Base-by-base conservation (phyloP, 1,284 basidiomycete genomes). In the Tilletiaria anomala region DNA sequence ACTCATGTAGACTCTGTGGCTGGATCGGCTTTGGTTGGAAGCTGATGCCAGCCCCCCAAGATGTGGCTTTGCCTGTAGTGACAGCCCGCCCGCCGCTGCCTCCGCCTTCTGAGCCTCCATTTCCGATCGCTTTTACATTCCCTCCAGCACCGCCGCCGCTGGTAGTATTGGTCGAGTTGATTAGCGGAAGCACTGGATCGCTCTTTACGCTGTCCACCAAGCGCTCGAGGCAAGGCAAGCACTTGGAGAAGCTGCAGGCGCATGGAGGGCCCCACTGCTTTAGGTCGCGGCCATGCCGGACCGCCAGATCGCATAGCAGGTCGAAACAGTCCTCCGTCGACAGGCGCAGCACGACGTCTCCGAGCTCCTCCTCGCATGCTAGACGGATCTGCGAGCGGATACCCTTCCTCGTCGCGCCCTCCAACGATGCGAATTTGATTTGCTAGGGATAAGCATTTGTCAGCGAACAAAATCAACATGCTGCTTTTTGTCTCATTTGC, bases 311-410 rank as follows among this genome's bases (percentile, higher is more conserved):
- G 40, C 50, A 52, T 2, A 46, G 37, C n/a, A 50, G 34, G 24
- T 52, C 50, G 24, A 52, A 52, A 14, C 23, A 33, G 36, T 52
- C 50, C 32, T 52, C 50, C 14, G 48, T 52, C n/a, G 33, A 33
- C 11, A 50, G 34, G 12, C 40, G 16, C 14, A 51, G 33, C 12
- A 50, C 43, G 16, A 46, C 40, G 17, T 42, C 43, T 15, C 20
- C 46, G 21, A 51, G 37, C 36, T 51, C 48, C 12, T 44, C 44
- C 15, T 40, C 31, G 38, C 49, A 51, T 2, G 39, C 43, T 5
- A 32, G 34, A 18, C 34, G 12, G 23, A 50, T 39, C 35, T 52
- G 48, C 12, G 22, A 19, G 17, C 37, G 19, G 35, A 52, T 46
- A n/a, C 39, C 34, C 4, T 37, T 18, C 6, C 35, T 17, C 2